These are phyloP conservation scores for Escallonia rubra DNA, from an alignment of 129 eudicot species.

Conservation along the genomic window DNA sequence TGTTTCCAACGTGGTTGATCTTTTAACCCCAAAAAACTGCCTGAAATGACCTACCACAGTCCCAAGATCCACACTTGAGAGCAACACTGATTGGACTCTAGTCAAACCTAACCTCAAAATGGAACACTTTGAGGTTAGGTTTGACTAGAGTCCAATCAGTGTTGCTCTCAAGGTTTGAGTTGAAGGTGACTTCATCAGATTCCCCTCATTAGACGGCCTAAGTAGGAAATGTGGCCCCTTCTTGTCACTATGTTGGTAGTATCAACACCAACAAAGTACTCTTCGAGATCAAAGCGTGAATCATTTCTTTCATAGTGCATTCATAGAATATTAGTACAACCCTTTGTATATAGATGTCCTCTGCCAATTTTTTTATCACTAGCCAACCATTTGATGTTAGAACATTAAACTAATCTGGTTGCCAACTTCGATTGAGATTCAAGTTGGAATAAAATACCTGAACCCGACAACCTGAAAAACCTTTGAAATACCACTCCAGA, in stretches of 20 bases:
- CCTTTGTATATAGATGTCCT: not conserved
- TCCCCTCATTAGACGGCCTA: slow-evolving; percentile 49
- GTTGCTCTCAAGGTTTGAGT: too few species aligned
- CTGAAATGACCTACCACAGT: not conserved
- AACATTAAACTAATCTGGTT: not conserved
- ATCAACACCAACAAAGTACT: slow-evolving; percentile 42
- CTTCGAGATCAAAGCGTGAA: slow-evolving; percentile 55
- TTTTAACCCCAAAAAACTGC: not conserved
- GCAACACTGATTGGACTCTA: slow-evolving; percentile 17
- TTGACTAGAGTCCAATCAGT: too few species aligned
- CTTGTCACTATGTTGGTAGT: slow-evolving; percentile 58
- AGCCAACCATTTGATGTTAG: not conserved
- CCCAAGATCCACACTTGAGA: not conserved
- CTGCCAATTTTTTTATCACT: not conserved
- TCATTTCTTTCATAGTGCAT: slow-evolving; percentile 21
- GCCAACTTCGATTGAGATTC: not conserved
- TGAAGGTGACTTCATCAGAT: slow-evolving; percentile 39
- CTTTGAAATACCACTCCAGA: not conserved
- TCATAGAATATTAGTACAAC: slow-evolving; percentile 1
- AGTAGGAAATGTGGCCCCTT: slow-evolving; percentile 33
- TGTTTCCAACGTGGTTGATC: not conserved
- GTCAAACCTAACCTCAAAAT: slow-evolving; percentile 23
- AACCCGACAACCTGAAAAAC: not conserved
- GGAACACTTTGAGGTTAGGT: too few species aligned
- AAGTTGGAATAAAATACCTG: not conserved